Evolutionary conservation across 495 filamentous ascomycete species (phyloP).

Genomic region (Trichocladium antarcticum): DNA sequence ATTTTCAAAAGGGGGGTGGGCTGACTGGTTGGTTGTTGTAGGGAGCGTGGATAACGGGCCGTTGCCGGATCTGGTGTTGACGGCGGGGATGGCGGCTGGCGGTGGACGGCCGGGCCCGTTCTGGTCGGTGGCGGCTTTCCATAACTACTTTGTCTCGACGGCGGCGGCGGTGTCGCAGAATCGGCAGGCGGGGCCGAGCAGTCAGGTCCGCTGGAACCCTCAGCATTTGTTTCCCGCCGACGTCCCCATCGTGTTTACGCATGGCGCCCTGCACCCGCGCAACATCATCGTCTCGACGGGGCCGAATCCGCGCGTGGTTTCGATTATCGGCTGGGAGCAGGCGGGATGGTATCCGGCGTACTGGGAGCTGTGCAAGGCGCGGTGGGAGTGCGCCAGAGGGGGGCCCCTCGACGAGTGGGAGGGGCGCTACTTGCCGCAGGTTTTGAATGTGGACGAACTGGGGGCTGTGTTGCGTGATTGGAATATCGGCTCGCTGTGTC

Average conservation of each 20-base stretch:
- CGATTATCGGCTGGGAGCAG: slow-evolving; percentile 40
- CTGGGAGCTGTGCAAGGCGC: slow-evolving; percentile 40
- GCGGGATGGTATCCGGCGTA: slow-evolving; percentile 40
- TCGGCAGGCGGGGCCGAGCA: neutral
- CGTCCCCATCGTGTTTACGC: slow-evolving; percentile 36
- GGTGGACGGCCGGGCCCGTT: no score
- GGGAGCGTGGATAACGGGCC: slow-evolving; percentile 20
- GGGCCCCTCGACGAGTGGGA: slow-evolving; percentile 4
- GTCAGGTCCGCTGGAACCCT: slow-evolving; percentile 5
- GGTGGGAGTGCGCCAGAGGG: slow-evolving; percentile 2
- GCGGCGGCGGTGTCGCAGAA: slow-evolving; percentile 8
- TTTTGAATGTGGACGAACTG: slow-evolving; percentile 7
- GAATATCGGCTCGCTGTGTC: slow-evolving; percentile 4
- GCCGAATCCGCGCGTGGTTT: slow-evolving; percentile 25
- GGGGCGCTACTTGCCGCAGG: slow-evolving; percentile 7
- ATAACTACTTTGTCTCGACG: slow-evolving; percentile 15
- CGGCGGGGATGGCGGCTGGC: neutral
- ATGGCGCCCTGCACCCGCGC: slow-evolving; percentile 36
- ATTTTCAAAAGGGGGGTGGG: no score
- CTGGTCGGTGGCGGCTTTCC: slow-evolving; percentile 9
- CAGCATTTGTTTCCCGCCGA: slow-evolving; percentile 17
- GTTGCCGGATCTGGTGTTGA: slow-evolving; percentile 13
- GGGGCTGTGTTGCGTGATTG: neutral
- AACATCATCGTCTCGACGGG: slow-evolving; percentile 34
- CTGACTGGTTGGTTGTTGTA: neutral